Conservation (phyloP, 208 protist species). For the Trypanosoma brucei region DNA sequence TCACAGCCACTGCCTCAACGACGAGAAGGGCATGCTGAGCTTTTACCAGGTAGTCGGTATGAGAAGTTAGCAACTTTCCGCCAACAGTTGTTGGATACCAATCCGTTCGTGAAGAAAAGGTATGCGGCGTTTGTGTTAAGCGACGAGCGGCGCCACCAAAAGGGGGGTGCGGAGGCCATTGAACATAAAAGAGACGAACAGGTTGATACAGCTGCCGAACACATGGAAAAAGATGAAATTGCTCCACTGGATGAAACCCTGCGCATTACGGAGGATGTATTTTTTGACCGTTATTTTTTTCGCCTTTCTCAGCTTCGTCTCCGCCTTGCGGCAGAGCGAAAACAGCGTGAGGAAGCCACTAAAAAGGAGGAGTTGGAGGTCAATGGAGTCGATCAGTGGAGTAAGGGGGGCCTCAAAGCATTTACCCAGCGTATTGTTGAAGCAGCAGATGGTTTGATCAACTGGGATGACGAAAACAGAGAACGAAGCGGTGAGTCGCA, state of each 20-base stretch:
- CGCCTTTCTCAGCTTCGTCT: conserved; percentile 68
- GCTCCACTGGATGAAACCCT: neutral
- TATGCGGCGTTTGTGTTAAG: conserved; percentile 46
- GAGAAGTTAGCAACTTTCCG: conserved; percentile 28
- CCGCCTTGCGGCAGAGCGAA: conserved; percentile 26
- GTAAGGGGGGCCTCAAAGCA: neutral
- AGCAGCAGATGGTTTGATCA: conserved; percentile 17
- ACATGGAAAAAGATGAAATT: neutral
- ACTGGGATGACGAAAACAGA: conserved; percentile 11
- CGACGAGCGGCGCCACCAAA: neutral
- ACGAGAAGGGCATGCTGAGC: neutral
- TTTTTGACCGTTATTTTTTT: conserved; percentile 86
- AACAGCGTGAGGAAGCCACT: conserved; percentile 3
- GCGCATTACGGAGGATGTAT: conserved; percentile 53
- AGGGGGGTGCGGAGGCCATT: neutral
- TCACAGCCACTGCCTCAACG: conserved; percentile 17
- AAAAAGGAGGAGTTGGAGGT: neutral
- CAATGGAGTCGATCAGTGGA: neutral
- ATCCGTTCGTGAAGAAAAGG: conserved; percentile 43
- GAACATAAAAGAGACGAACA: neutral
- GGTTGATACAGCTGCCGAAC: too few relatives aligned
- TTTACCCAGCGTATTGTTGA: conserved; percentile 17
- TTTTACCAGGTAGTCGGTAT: neutral
- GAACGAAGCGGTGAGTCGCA: neutral
- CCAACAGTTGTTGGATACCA: conserved; percentile 66